Base-by-base conservation (phyloP, 108 stramenopile species). In the Cyclotella atomus region DNA sequence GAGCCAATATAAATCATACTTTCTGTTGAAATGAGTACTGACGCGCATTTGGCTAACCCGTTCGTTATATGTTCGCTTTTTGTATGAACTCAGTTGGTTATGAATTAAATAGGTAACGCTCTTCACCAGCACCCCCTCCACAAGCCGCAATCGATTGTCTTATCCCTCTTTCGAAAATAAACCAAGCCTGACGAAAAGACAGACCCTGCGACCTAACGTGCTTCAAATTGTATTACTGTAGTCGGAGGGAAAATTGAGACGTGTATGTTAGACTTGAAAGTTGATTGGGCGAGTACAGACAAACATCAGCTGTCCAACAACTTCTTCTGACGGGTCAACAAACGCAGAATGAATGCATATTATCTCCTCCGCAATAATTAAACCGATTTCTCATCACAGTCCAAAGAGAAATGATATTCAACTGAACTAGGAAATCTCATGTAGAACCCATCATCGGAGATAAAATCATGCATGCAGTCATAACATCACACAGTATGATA, bases 211-310 rank as follows among this genome's bases (percentile, higher is more conserved):
- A n/a, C n/a, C n/a, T n/a, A 88, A 70, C 89, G 78, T 30, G 89
- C 89, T 61, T 91, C 89, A 49, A 91, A 91, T 85, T 91, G 89
- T 46, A 88, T 88, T 79, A 91, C 89, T 91, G 67, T 32, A 50
- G 25, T n/a, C 25, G 34, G 33, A 23, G 52, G n/a, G 29, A 60
- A 56, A 15, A 46, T 3, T n/a, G n/a, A n/a, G n/a, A n/a, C n/a
- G n/a, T n/a, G n/a, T n/a, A n/a, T n/a, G n/a, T n/a, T n/a, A n/a
- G n/a, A n/a, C n/a, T n/a, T n/a, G n/a, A n/a, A n/a, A n/a, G n/a
- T n/a, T n/a, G n/a, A n/a, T n/a, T n/a, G n/a, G n/a, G n/a, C n/a
- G n/a, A n/a, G n/a, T n/a, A n/a, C n/a, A n/a, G n/a, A n/a, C n/a
- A n/a, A n/a, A n/a, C n/a, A n/a, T n/a, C n/a, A n/a, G n/a, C n/a